Evolutionary conservation across 2,329 filamentous ascomycete species (phyloP), one percentile per base, ranked within the genome.

Genomic region (Aspergillus versicolor): DNA sequence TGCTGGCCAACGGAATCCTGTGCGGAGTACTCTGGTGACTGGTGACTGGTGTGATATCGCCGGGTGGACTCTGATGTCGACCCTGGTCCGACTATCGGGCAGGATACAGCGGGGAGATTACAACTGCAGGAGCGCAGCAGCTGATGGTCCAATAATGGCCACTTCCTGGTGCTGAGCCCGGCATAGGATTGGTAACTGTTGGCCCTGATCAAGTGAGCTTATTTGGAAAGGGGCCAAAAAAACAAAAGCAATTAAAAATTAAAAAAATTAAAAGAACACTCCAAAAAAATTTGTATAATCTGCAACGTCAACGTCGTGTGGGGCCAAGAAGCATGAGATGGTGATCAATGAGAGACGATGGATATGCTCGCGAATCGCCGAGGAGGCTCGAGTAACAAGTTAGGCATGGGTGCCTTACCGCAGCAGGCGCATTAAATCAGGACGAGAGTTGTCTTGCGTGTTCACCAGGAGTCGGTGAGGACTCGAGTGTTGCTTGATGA

Each of bases 331-430:
- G 22, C 4, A 22, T 9, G 8, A 22, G 21, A 9, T 27, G 13
- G n/a, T 4, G 12, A 8, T 17, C 24, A 12, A 32, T 7, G 24
- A 19, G n/a, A 22, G 41, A n/a, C 7, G 24, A 45, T 19, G 15
- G 17, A 34, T 47, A 47, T 47, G 17, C 27, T 34, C 17, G n/a
- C 44, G 27, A 32, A n/a, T 38, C 50, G 22, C 24, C 52, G 49
- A n/a, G 17, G n/a, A 24, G 27, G 8, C 32, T n/a, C 22, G 17
- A 47, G 34, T 30, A 27, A 30, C 27, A 9, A 13, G 46, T 52
- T 52, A 57, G 48, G 34, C 55, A 57, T 30, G 41, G 56, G 50
- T 50, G 57, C 57, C 53, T 38, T 49, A 40, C 53, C 48, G 54
- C 59, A 53, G n/a, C 46, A 46, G n/a, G 42, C 51, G 51, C 51